Conservation (phyloP, 2,329 filamentous ascomycete species). For the Mariannaea sp. region DNA sequence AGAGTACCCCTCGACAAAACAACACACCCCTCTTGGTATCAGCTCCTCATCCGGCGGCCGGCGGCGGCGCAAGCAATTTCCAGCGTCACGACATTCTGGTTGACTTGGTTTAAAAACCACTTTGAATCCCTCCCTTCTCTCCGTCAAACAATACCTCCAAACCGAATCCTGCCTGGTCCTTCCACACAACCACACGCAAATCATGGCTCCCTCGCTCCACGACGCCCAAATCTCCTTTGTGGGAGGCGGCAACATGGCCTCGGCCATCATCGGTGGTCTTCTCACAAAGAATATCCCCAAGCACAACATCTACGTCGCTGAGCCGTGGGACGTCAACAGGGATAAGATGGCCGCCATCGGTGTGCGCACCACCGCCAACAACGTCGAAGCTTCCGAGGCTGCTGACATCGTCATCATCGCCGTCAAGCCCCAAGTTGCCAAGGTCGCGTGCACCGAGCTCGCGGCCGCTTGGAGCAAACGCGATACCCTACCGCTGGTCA, state of each 20-base stretch:
- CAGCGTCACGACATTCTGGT: conserved; percentile 1
- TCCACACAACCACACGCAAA: not conserved
- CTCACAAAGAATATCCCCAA: conserved; percentile 49
- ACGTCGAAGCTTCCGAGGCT: conserved; percentile 49
- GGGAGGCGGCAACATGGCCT: conserved; percentile 58
- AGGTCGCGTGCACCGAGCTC: conserved; percentile 53
- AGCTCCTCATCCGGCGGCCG: not conserved
- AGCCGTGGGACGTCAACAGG: conserved; percentile 59
- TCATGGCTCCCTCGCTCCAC: conserved; percentile 38
- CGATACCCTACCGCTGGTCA: conserved; percentile 47
- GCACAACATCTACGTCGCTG: conserved; percentile 53
- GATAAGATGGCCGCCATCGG: conserved; percentile 53
- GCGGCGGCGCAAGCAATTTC: conserved; percentile 1
- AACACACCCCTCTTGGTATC: no score
- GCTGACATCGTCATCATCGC: conserved; percentile 55
- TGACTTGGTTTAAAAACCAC: not conserved
- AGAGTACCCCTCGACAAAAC: no score
- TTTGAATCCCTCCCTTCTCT: not conserved
- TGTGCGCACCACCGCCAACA: conserved; percentile 53
- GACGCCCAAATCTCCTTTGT: conserved; percentile 45
- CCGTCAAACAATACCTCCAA: not conserved
- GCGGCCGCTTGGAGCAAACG: conserved; percentile 45
- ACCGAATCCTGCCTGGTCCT: not conserved
- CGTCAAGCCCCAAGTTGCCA: conserved; percentile 57
- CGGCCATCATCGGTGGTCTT: conserved; percentile 57